Conservation (phyloP, 257 asterid genomes). For the Forsythia suspensa region DNA sequence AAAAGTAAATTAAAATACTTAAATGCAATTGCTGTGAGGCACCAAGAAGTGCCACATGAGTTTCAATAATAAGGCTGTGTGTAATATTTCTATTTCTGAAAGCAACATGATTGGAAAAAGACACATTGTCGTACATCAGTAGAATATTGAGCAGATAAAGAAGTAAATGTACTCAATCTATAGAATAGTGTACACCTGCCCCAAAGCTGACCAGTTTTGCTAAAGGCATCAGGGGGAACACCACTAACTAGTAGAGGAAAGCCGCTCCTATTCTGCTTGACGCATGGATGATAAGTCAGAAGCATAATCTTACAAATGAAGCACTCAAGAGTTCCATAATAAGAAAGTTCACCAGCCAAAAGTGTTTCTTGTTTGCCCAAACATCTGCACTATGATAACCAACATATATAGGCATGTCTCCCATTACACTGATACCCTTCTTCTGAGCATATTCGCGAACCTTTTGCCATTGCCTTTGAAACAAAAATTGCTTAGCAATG, state of each 20-base stretch:
- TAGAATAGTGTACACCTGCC: constrained; percentile 61
- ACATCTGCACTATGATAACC: constrained; percentile 99
- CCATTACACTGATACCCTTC: constrained; percentile 93
- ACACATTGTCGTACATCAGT: neutral
- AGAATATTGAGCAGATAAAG: neutral
- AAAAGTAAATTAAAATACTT: neutral
- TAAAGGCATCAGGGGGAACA: constrained; percentile 98
- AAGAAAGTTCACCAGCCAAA: constrained; percentile 71
- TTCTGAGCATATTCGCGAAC: constrained; percentile 72
- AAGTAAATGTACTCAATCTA: constrained; percentile 3
- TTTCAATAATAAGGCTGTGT: neutral
- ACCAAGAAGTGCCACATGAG: neutral
- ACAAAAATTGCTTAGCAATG: constrained; percentile 89
- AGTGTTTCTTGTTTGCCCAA: constrained; percentile 94
- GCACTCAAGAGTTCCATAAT: constrained; percentile 7
- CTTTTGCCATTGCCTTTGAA: constrained; percentile 97
- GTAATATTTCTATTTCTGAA: neutral
- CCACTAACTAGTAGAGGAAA: constrained; percentile 94
- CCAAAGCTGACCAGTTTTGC: constrained; percentile 98
- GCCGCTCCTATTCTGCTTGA: constrained; percentile 63
- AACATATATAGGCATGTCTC: constrained; percentile 99
- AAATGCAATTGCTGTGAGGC: neutral
- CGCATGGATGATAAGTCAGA: constrained; percentile 24
- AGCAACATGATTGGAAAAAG: constrained; percentile 1
- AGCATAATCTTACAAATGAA: neutral